Conservation (phyloP, 441 rosid species). For the Monsonia emarginata region DNA sequence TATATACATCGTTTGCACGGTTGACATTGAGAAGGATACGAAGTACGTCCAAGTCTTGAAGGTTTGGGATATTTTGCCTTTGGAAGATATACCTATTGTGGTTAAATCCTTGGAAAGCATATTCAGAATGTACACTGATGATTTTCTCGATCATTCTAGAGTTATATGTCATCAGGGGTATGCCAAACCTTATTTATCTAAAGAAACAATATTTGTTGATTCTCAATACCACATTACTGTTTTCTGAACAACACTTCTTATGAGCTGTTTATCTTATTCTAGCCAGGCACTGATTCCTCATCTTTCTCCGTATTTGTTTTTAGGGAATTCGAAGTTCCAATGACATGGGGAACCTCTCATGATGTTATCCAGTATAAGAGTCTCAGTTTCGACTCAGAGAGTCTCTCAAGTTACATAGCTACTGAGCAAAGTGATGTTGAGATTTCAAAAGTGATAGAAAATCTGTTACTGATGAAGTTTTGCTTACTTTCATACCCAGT, state of each 20-base stretch:
- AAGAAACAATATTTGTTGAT: background rate
- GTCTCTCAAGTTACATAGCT: background rate
- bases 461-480: slow-evolving; percentile 46
- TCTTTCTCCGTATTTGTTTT: background rate
- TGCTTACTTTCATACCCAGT: slow-evolving; percentile 28
- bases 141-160: slow-evolving; percentile 28
- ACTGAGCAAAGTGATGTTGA: slow-evolving; percentile 20
- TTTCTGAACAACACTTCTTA: background rate
- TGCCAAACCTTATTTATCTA: background rate
- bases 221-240: background rate
- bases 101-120: slow-evolving; percentile 27
- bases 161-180: slow-evolving; percentile 40
- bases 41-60: slow-evolving; percentile 31
- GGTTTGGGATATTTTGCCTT: slow-evolving; percentile 39
- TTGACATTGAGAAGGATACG: slow-evolving; percentile 29
- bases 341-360: slow-evolving; percentile 26
- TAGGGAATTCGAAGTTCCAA: slow-evolving; percentile 40
- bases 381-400: slow-evolving; percentile 2
- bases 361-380: slow-evolving; percentile 24
- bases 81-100: slow-evolving; percentile 20
- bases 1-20: slow-evolving; percentile 24
- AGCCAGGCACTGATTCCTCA: background rate
- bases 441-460: slow-evolving; percentile 32
- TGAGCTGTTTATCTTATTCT: background rate
- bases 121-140: slow-evolving; percentile 25